Evolutionary conservation across 2,329 filamentous ascomycete genomes (phyloP), one percentile per base, ranked within the genome.

Genomic region (Plenodomus biglobosus): DNA sequence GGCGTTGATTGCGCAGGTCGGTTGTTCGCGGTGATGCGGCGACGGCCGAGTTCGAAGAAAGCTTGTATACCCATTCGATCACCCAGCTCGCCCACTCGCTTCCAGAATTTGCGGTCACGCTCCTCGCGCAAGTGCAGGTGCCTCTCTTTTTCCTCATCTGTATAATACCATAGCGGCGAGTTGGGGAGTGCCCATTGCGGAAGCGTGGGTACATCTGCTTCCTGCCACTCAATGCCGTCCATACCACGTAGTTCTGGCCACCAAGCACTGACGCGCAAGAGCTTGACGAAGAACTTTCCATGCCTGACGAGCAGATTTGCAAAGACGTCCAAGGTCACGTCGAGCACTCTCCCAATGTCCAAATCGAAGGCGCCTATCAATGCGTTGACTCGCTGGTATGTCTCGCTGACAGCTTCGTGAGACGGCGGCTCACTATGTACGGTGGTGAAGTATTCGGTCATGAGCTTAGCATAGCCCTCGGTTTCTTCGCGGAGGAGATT

Each of bases 331-430:
- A 99, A 80, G 0, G 91, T 95, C 18, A 97, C 90, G 69, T 99
- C 94, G 10, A 99, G 80, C 3, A 95, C 92, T 64, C 95, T 84
- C 40, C 94, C 95, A 32, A 96, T 94, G 69, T 99, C 94, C 53
- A 99, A 80, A 71, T 99, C 92, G 66, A 99, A 99, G 7, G 94
- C 94, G 47, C 94, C 94, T 57, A 99, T 95, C 62, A 99, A 82
- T 15, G 89, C 92, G 73, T 96, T 96, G 54, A 99, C 87, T 55
- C 86, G 85, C 68, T 96, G 89, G 62, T 96, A 96, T 0, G 91
- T 91, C 62, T 91, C 86, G 60, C 88, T 85, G 1, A 92, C 90
- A 30, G 88, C 81, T 53, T 90, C 87, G 44, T 83, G 83, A 2
- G 85, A 85, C n/a, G 87, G 86, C 18, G 85, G 84, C 45, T 87